A percentile compares a stretch with the other conserved stretches of the same genome.
phyloP scores from a whole-genome alignment of 1,139 yeast genomes.

The Debaryomycetaceae sp. region DNA sequence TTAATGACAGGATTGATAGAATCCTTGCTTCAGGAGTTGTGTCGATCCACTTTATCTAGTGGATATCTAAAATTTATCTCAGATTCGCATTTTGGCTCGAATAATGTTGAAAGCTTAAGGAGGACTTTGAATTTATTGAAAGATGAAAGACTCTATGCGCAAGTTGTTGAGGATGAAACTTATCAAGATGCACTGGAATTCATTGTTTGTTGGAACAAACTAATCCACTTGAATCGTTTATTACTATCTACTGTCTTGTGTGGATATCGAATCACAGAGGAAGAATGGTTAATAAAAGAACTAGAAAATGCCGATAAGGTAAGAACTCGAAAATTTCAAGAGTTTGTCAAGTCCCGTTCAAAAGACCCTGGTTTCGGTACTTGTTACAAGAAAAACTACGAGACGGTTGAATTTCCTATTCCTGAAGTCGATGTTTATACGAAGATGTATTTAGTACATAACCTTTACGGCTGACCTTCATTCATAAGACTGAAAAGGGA shows the following conservation, averaged over 20 bases:
- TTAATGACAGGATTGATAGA: background rate
- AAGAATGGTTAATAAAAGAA: background rate
- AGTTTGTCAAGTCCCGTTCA: background rate
- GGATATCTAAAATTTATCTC: background rate
- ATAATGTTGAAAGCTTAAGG: background rate
- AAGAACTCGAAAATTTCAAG: background rate
- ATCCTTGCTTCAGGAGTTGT: background rate
- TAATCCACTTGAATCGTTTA: conserved; percentile 21
- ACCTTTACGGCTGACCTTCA: background rate
- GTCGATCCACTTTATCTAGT: background rate
- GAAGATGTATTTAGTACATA: background rate
- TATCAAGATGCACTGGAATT: conserved; percentile 15
- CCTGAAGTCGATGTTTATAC: background rate
- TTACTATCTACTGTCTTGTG: conserved; percentile 6
- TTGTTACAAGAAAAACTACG: no score
- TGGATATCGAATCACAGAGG: background rate
- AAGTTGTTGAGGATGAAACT: conserved; percentile 20
- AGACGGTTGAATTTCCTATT: background rate
- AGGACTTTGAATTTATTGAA: conserved; percentile 9
- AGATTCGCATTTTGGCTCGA: background rate
- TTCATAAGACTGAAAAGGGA: background rate
- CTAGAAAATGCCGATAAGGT: background rate
- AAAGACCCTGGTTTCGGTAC: background rate
- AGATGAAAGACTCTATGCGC: conserved; percentile 12
- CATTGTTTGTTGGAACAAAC: conserved; percentile 19